Evolutionary conservation across 129 eudicot species (phyloP).

Genomic region (Glebionis coronaria): DNA sequence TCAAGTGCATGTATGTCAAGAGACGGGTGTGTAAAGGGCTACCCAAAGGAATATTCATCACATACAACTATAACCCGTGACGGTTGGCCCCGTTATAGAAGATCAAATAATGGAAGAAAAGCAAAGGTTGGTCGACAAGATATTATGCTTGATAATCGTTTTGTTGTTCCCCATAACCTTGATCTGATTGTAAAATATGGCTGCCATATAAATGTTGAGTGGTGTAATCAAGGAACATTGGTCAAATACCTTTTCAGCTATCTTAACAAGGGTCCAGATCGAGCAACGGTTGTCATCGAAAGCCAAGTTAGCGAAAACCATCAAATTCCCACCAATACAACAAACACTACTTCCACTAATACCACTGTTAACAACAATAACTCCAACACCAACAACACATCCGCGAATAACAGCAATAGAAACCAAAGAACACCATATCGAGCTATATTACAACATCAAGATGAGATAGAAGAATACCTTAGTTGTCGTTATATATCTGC

Average conservation of each 20-base stretch:
- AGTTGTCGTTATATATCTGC: constrained; percentile 2
- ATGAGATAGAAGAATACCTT: constrained; percentile 1
- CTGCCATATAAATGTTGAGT: neutral
- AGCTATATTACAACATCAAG: neutral
- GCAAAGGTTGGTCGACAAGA: neutral
- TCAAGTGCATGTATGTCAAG: neutral
- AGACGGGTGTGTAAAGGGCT: neutral
- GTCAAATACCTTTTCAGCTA: constrained; percentile 8
- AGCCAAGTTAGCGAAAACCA: too few species aligned
- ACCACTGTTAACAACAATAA: too few species aligned
- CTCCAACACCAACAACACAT: too few species aligned
- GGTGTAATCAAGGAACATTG: neutral
- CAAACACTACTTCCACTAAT: too few species aligned
- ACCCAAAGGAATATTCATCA: neutral
- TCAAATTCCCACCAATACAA: too few species aligned
- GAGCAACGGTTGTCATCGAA: neutral
- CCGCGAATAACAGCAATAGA: too few species aligned
- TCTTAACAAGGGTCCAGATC: constrained; percentile 1
- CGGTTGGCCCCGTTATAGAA: neutral
- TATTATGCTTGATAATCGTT: neutral
- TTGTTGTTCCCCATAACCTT: neutral
- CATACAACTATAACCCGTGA: neutral
- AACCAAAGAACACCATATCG: neutral
- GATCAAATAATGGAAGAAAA: neutral
- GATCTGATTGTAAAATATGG: neutral